phyloP scores from a whole-genome alignment of 1,284 basidiomycete species.

The Anthracocystis setariae region DNA sequence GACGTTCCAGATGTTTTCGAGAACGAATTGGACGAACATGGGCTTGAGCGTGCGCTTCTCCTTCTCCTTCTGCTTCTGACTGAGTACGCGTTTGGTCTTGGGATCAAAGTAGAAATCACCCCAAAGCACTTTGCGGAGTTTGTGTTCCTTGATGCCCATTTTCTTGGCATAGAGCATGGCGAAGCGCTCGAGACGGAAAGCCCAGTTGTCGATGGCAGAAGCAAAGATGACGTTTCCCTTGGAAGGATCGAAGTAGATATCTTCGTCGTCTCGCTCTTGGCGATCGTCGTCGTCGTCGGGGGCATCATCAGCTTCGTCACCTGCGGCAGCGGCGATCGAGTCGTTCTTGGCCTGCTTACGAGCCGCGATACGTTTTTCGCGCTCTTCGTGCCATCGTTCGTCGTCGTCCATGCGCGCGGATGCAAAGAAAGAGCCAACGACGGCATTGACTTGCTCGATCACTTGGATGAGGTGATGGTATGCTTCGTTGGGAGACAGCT shows the following conservation, averaged over 20 bases:
- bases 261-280: constrained; percentile 89
- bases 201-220: constrained; percentile 96
- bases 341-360: constrained; percentile 73
- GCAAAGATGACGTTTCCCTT: constrained; percentile 97
- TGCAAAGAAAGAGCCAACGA: constrained; percentile 96
- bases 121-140: constrained; percentile 89
- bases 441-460: constrained; percentile 97
- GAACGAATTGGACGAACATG: constrained; percentile 96
- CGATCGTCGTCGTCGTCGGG: constrained; percentile 44
- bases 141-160: constrained; percentile 88
- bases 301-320: constrained; percentile 73
- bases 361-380: constrained; percentile 80
- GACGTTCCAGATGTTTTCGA: constrained; percentile 97
- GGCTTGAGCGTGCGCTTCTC: constrained; percentile 82
- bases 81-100: constrained; percentile 92
- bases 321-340: constrained; percentile 42
- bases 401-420: constrained; percentile 94
- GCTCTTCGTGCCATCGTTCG: constrained; percentile 88
- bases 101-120: constrained; percentile 97
- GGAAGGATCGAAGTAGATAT: constrained; percentile 96
- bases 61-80: constrained; percentile 83
- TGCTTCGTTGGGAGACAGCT: constrained; percentile 88
- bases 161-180: constrained; percentile 91
- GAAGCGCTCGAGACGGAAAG: constrained; percentile 92
- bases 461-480: constrained; percentile 92